Evolutionary conservation across 306 rosid genomes (phyloP).

Genomic region (Ormosia semicastrata): DNA sequence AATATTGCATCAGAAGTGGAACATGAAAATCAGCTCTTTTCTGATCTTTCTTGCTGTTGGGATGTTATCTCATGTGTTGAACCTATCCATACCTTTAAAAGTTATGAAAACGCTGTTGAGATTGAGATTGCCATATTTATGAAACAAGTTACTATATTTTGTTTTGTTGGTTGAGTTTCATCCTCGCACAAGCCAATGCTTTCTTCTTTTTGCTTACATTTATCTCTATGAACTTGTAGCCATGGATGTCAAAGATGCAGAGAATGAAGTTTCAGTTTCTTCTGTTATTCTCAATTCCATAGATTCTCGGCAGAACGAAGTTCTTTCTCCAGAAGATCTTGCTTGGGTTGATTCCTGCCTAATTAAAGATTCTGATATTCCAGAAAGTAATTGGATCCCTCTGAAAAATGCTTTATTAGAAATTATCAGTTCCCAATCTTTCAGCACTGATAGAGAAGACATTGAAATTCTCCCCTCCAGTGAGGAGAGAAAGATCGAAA

Average conservation of each 20-base stretch:
- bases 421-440: conserved; percentile 42
- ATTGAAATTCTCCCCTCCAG: conserved; percentile 22
- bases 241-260: conserved; percentile 29
- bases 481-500: conserved; percentile 11
- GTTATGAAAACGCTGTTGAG: neutral
- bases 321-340: conserved; percentile 62
- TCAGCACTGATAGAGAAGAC: conserved; percentile 19
- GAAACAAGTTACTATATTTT: neutral
- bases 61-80: neutral
- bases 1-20: conserved; percentile 3
- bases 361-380: conserved; percentile 26
- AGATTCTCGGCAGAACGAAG: conserved; percentile 7
- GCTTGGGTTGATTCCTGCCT: conserved; percentile 81
- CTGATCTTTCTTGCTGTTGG: neutral
- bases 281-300: conserved; percentile 13
- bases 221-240: conserved; percentile 27
- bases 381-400: conserved; percentile 50
- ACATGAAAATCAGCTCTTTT: neutral
- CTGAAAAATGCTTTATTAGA: conserved; percentile 61
- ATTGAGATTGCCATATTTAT: neutral
- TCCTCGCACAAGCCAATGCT: neutral
- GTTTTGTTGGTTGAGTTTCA: neutral
- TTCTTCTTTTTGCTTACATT: conserved; percentile 11
- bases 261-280: conserved; percentile 26
- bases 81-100: neutral